Base-by-base conservation (phyloP, 2,329 filamentous ascomycete species). In the Venturia pyrina region DNA sequence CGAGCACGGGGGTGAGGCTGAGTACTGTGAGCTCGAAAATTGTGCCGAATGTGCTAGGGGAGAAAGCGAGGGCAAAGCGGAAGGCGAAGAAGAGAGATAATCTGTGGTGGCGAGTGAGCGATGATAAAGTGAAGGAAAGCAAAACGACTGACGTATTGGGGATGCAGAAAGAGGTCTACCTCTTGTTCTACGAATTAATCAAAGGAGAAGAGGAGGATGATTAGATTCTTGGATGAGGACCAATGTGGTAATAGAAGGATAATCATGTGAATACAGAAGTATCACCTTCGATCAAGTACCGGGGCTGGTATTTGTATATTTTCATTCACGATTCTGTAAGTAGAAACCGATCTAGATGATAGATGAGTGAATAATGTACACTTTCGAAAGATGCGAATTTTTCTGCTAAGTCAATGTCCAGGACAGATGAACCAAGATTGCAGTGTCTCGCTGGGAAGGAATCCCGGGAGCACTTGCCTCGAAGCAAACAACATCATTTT, bases 71-170 rank as follows among this genome's bases (percentile, higher is more conserved):
- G 24, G 21, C 40, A 44, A 84, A 80, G 69, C 87, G 85, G 70
- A 85, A 83, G 67, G 67, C 71, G 17, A 85, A 83, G 70, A 87
- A 85, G 72, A 77, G 80, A 15, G 84, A 83, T 57, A 89, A 96
- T 72, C 87, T 89, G 50, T 99, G 95, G 95, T 99, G 95, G 95
- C 87, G 95, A 44, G 96, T 99, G 70, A 97, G 93, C 69, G 95
- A 99, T 75, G 95, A 99, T 70, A 96, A 96, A 77, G 86, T 98
- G 72, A 95, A 93, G 74, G 93, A 98, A 77, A 89, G 91, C 70
- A 96, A 93, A 80, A 98, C 93, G 6, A 86, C 83, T 65, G 95
- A 99, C 70, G 91, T 99, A 7, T 76, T 99, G 66, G 86, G 87
- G 8, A 96, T 97, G 92, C 92, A 97, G 77, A 89, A 88, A 72